Conservation (phyloP, 306 rosid species). For the Citrullus mucosospermus region DNA sequence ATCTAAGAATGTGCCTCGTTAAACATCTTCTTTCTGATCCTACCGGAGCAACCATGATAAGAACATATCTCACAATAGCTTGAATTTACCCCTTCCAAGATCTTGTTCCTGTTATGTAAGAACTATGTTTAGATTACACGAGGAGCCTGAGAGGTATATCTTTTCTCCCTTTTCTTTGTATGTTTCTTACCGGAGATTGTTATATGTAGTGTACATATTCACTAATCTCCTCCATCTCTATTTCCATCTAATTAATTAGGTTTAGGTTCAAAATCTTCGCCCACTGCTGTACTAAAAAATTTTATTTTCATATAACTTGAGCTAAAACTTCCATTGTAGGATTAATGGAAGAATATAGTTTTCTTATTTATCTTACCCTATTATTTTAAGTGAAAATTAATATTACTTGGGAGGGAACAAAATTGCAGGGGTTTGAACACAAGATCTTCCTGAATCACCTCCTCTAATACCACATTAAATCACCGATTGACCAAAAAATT, state of each 20-base stretch:
- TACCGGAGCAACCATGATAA: slow-evolving; percentile 80
- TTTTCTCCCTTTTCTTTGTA: background rate
- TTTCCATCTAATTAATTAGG: background rate
- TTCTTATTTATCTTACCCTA: too few relatives aligned
- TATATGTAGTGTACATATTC: slow-evolving; percentile 3
- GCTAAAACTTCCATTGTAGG: background rate
- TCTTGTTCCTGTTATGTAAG: slow-evolving; percentile 8
- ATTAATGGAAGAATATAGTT: too few relatives aligned
- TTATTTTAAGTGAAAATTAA: too few relatives aligned
- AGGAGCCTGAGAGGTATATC: slow-evolving; percentile 9
- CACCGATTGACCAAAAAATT: too few relatives aligned
- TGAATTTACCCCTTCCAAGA: background rate
- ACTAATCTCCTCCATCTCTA: background rate
- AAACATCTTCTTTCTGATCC: slow-evolving; percentile 85
- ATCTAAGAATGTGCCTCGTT: slow-evolving; percentile 72
- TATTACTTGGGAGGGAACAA: too few relatives aligned
- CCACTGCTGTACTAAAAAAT: background rate
- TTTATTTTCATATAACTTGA: background rate
- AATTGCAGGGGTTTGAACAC: too few relatives aligned
- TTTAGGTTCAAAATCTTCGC: background rate
- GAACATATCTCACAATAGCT: slow-evolving; percentile 57
- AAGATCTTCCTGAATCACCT: too few relatives aligned
- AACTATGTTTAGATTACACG: slow-evolving; percentile 25
- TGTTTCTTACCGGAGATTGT: background rate
- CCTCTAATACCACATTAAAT: too few relatives aligned